phyloP scores from a whole-genome alignment of 2,329 filamentous ascomycete species.

The Aphanocladium album region DNA sequence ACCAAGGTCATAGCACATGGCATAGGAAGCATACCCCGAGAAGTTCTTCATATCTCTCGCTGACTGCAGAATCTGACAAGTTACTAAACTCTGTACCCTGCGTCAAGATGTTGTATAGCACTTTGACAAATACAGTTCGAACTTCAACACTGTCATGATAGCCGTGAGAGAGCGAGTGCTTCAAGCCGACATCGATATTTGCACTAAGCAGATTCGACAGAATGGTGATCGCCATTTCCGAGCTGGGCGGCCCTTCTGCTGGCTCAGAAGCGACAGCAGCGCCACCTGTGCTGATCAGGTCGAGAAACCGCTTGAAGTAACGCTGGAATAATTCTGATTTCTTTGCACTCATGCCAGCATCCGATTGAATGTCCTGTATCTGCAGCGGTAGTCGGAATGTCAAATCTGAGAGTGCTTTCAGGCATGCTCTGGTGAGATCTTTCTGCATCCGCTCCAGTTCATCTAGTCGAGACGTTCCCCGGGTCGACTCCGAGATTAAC shows the following conservation, averaged over 20 bases:
- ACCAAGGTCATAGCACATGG: constrained; percentile 9
- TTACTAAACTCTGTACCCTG: constrained; percentile 68
- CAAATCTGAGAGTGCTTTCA: constrained; percentile 60
- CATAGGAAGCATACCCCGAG: constrained; percentile 42
- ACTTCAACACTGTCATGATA: constrained; percentile 68
- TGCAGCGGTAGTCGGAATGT: constrained; percentile 63
- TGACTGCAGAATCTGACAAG: constrained; percentile 61
- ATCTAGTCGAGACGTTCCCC: constrained; percentile 45
- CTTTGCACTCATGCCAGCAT: constrained; percentile 61
- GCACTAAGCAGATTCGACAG: constrained; percentile 65
- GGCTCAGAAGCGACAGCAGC: constrained; percentile 41
- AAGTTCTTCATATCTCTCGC: constrained; percentile 63
- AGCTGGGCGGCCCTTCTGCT: constrained; percentile 45
- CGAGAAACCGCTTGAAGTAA: constrained; percentile 66
- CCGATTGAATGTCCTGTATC: constrained; percentile 58
- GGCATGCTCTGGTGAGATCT: constrained; percentile 61
- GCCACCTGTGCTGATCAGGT: constrained; percentile 56
- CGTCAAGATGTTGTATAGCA: constrained; percentile 65
- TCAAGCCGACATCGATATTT: constrained; percentile 66
- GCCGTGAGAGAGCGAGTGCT: constrained; percentile 64
- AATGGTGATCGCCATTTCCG: constrained; percentile 62
- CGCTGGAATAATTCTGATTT: constrained; percentile 68
- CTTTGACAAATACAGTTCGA: constrained; percentile 64
- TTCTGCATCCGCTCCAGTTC: constrained; percentile 55
- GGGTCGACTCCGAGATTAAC: constrained; percentile 39